Evolutionary conservation across 371 early-diverging fungal species (phyloP), one percentile per base, ranked within the genome.

Genomic region (Rhizoclosmatium hyalinum): DNA sequence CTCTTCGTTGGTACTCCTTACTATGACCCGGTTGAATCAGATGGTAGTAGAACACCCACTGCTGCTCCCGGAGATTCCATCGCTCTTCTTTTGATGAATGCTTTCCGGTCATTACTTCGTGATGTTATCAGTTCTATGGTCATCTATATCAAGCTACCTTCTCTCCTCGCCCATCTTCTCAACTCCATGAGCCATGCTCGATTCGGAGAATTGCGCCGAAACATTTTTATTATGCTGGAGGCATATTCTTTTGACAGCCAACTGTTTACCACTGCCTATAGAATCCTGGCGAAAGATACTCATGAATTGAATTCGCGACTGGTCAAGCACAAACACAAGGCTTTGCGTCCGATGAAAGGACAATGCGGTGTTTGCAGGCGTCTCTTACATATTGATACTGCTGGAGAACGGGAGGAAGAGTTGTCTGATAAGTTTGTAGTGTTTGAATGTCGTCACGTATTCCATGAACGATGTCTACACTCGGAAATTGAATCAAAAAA

Each of bases 211-310:
- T 90, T 91, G 69, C 83, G 91, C 53, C 91, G 90, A 54, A 89
- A 91, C 14, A 91, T 94, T 65, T 82, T 89, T 44, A 90, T 90
- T 21, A 92, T 94, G 91, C 82, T 94, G 44, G 91, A 92, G 63
- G 90, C 90, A 14, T 92, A 91, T 78, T 87, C 89, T 74, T 92
- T 92, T 66, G 93, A 93, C 79, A 90, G 91, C 2, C 90, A 93
- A 76, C 72, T 92, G 55, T 76, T 92, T 54, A 86, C 88, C 55
- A 89, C 92, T 85, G 91, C 92, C n/a, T 91, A 88, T 63, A 88
- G 90, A 42, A 77, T 80, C 24, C 44, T 77, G 2, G 44, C 74
- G 17, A n/a, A 50, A 21, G 84, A 84, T 44, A 76, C 78, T 1
- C 73, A 80, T 58, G 32, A 21, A 12, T 61, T 77, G 14, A 42